Conservation (phyloP, 768 basidiomycete species). For the Asterophora lycoperdoides region DNA sequence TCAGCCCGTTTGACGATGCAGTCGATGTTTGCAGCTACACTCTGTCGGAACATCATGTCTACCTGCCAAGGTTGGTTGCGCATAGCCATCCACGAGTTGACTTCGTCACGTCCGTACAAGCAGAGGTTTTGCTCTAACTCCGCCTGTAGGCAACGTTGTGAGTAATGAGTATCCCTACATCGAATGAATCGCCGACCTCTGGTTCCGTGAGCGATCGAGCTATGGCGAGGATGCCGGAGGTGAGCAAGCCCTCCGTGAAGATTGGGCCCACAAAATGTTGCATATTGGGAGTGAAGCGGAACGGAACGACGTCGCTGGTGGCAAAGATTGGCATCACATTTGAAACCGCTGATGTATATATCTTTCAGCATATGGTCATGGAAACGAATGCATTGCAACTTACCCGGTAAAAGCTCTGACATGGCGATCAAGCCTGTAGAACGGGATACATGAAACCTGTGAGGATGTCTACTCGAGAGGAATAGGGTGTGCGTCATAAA, state of each 20-base stretch:
- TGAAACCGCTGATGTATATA: conserved; percentile 32
- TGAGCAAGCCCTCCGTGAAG: conserved; percentile 85
- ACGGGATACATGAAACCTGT: conserved; percentile 86
- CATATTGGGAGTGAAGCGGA: conserved; percentile 96
- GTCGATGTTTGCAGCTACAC: conserved; percentile 55
- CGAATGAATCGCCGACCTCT: conserved; percentile 51
- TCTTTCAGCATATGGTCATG: not conserved
- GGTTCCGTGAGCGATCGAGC: conserved; percentile 87
- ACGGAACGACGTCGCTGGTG: conserved; percentile 86
- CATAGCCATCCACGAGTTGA: conserved; percentile 68
- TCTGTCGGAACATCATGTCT: conserved; percentile 54
- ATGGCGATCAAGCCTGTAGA: conserved; percentile 87
- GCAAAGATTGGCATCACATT: conserved; percentile 56
- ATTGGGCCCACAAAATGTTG: conserved; percentile 89
- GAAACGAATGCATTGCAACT: conserved; percentile 5
- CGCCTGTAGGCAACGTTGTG: conserved; percentile 44
- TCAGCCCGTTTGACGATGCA: conserved; percentile 77
- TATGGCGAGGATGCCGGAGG: conserved; percentile 86
- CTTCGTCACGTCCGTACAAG: conserved; percentile 91
- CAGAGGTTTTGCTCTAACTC: conserved; percentile 91
- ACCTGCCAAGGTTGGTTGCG: conserved; percentile 53
- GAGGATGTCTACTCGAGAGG: conserved; percentile 77
- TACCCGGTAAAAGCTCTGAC: conserved; percentile 89
- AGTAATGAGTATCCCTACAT: not conserved
- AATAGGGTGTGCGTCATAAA: conserved; percentile 91